Percentiles rank a stretch among this genome's conserved stretches.
Conservation (phyloP, 768 basidiomycete genomes). For the Gymnopilus junonius region DNA sequence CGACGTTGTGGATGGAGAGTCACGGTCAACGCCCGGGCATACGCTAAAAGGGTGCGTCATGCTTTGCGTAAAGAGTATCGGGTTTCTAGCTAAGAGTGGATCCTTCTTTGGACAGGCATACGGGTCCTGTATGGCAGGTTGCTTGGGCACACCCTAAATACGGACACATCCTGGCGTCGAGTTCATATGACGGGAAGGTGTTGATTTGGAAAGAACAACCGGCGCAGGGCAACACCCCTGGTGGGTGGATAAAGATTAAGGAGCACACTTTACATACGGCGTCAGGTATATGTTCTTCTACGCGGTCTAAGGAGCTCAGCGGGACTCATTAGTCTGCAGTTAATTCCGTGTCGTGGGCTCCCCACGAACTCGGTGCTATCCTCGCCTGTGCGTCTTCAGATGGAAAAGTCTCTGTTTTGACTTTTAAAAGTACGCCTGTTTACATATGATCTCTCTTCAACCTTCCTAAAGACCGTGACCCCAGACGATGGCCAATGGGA, state of each 20-base stretch:
- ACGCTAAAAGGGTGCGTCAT: constrained; percentile 73
- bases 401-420: constrained; percentile 94
- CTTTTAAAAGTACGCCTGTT: constrained; percentile 85
- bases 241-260: constrained; percentile 92
- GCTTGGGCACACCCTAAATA: constrained; percentile 99
- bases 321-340: constrained; percentile 49
- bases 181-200: constrained; percentile 97
- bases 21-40: constrained; percentile 67
- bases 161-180: constrained; percentile 96
- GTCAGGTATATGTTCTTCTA: constrained; percentile 58
- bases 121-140: constrained; percentile 97
- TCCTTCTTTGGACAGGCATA: constrained; percentile 61
- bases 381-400: constrained; percentile 97
- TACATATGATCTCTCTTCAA: not conserved
- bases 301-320: not conserved
- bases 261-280: constrained; percentile 95
- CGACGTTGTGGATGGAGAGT: constrained; percentile 89
- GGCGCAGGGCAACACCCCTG: constrained; percentile 53
- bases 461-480: not conserved
- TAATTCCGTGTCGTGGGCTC: constrained; percentile 99
- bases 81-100: not conserved
- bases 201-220: constrained; percentile 97
- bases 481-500: constrained; percentile 96
- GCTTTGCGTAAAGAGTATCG: not conserved
- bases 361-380: constrained; percentile 95